A percentile compares a stretch with the other conserved stretches of the same genome.
Evolutionary conservation across 106 monocot genomes (phyloP).

Genomic region (Amphibolis antarctica): DNA sequence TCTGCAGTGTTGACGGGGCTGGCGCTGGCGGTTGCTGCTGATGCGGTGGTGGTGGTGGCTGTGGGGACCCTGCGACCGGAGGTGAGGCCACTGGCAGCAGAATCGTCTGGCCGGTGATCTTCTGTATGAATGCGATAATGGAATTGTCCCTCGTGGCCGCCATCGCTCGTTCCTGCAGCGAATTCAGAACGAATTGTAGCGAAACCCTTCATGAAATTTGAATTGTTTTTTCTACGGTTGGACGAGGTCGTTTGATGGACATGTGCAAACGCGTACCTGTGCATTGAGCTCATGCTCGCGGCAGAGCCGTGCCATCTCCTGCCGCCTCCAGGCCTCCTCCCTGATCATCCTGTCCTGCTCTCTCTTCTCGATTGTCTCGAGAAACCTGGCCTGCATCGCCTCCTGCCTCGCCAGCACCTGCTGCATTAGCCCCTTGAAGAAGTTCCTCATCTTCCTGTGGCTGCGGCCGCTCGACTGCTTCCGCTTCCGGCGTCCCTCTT

Average conservation of each 20-base stretch:
- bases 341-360: conserved; percentile 64
- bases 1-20: too few relatives aligned
- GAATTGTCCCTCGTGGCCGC: conserved; percentile 51
- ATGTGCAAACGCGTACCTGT: conserved; percentile 1
- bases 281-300: conserved; percentile 54
- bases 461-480: background rate
- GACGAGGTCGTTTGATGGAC: background rate
- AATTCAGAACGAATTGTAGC: too few relatives aligned
- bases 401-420: conserved; percentile 79
- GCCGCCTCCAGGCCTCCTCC: conserved; percentile 73
- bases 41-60: background rate
- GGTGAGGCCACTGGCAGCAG: conserved; percentile 5
- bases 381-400: conserved; percentile 59
- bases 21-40: conserved; percentile 1
- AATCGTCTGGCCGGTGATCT: conserved; percentile 32
- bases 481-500: conserved; percentile 15
- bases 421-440: conserved; percentile 56
- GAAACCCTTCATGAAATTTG: too few relatives aligned
- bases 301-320: conserved; percentile 51
- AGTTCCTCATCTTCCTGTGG: conserved; percentile 40
- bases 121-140: conserved; percentile 52
- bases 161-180: conserved; percentile 33
- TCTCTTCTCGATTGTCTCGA: conserved; percentile 65
- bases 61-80: conserved; percentile 1
- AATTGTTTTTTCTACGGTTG: too few relatives aligned